phyloP scores from a whole-genome alignment of 164 flowering plant genomes.

The Annona squamosa region DNA sequence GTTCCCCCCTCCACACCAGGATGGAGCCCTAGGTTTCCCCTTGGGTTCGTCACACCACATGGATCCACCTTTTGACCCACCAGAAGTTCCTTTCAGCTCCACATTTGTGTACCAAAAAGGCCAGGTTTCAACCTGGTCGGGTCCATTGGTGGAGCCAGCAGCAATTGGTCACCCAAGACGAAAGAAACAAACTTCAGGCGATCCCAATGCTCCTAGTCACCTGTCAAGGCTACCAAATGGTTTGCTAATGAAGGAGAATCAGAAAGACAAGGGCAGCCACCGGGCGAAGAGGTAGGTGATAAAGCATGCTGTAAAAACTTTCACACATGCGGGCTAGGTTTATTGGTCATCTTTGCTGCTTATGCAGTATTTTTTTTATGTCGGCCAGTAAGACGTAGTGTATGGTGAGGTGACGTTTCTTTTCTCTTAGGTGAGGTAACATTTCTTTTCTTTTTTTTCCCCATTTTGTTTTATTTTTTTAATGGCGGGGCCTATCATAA shows the following conservation, averaged over 20 bases:
- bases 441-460: neutral
- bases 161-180: slow-evolving; percentile 39
- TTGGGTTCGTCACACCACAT: slow-evolving; percentile 59
- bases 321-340: neutral
- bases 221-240: slow-evolving; percentile 11
- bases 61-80: slow-evolving; percentile 64
- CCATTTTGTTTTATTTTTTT: neutral
- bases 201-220: neutral
- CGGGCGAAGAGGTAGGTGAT: slow-evolving; percentile 26
- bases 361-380: neutral
- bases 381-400: slow-evolving; percentile 3
- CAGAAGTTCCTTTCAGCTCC: slow-evolving; percentile 73
- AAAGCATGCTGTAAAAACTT: slow-evolving; percentile 13
- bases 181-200: slow-evolving; percentile 33
- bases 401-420: slow-evolving; percentile 5
- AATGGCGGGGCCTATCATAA: neutral
- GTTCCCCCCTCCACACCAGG: slow-evolving; percentile 98
- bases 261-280: slow-evolving; percentile 25
- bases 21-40: slow-evolving; percentile 82
- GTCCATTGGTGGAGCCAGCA: slow-evolving; percentile 60
- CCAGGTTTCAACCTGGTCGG: slow-evolving; percentile 80
- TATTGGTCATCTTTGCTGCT: neutral
- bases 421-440: neutral
- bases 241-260: slow-evolving; percentile 10
- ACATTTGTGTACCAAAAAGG: slow-evolving; percentile 61